Evolutionary conservation across 2,329 filamentous ascomycete species (phyloP).

Genomic region (Fusarium sp.): DNA sequence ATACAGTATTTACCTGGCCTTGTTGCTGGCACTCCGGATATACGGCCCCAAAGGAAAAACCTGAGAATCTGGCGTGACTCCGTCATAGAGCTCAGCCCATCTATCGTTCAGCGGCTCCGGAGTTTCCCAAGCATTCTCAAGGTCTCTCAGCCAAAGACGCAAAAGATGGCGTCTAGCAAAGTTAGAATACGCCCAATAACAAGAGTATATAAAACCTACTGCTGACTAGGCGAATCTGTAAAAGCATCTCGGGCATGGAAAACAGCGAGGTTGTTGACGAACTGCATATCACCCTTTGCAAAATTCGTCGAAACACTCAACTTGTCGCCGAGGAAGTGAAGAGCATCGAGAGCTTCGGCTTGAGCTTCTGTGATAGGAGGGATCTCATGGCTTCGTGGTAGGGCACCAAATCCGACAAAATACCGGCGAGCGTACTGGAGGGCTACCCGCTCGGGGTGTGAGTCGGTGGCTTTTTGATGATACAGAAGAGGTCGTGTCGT

Average conservation of each 20-base stretch:
- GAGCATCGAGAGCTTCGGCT: constrained; percentile 63
- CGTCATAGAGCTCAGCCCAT: constrained; percentile 32
- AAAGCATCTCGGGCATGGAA: constrained; percentile 66
- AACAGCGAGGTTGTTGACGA: constrained; percentile 66
- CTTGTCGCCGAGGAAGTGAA: constrained; percentile 62
- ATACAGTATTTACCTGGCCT: constrained; percentile 3
- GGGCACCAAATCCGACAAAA: constrained; percentile 38
- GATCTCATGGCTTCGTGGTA: constrained; percentile 64
- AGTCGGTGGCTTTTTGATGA: constrained; percentile 11
- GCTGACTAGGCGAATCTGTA: constrained; percentile 26
- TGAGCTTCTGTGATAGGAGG: constrained; percentile 67
- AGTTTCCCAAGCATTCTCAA: constrained; percentile 60
- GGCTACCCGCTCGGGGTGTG: constrained; percentile 4
- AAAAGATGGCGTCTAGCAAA: constrained; percentile 58
- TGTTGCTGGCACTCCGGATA: constrained; percentile 35
- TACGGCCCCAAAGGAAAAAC: constrained; percentile 33
- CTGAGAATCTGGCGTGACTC: constrained; percentile 19
- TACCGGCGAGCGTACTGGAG: constrained; percentile 36
- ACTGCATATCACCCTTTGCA: constrained; percentile 65
- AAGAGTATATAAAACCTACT: background rate
- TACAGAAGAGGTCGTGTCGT: constrained; percentile 22
- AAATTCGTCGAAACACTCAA: constrained; percentile 60
- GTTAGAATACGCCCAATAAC: rapidly evolving
- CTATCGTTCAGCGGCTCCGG: constrained; percentile 5
- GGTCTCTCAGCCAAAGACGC: constrained; percentile 63